Evolutionary conservation across 2,329 filamentous ascomycete genomes (phyloP).

Genomic region (Trichoderma arundinaceum): DNA sequence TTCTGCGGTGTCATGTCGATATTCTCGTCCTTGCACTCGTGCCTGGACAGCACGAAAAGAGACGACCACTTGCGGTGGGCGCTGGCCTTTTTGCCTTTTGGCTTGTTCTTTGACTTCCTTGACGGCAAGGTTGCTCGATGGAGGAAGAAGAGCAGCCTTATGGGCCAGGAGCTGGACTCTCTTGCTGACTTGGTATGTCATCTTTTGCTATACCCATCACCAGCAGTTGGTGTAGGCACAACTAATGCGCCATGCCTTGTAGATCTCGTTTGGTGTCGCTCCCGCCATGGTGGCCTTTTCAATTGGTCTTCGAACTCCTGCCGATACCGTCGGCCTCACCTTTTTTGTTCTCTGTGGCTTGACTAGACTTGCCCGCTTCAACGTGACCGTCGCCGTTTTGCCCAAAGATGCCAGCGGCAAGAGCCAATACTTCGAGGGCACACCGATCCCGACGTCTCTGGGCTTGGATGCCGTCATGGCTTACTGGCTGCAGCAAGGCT

Average conservation of each 20-base stretch:
- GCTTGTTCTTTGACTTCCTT: constrained; percentile 97
- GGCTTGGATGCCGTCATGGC: constrained; percentile 83
- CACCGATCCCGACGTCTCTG: constrained; percentile 90
- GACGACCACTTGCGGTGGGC: constrained; percentile 78
- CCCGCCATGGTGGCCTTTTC: constrained; percentile 88
- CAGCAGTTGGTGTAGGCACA: not conserved
- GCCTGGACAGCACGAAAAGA: constrained; percentile 71
- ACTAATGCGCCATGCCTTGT: constrained; percentile 26
- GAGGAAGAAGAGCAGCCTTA: constrained; percentile 95
- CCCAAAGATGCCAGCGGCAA: constrained; percentile 94
- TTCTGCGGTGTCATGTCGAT: constrained; percentile 94
- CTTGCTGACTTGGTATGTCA: constrained; percentile 83
- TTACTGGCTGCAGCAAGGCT: constrained; percentile 83
- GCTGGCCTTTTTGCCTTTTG: constrained; percentile 86
- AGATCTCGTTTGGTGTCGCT: constrained; percentile 96
- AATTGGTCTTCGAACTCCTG: constrained; percentile 80
- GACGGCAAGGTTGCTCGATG: constrained; percentile 96
- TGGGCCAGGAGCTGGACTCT: constrained; percentile 97
- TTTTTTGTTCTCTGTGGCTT: constrained; percentile 96
- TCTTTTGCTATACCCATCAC: not conserved
- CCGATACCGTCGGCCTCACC: constrained; percentile 79
- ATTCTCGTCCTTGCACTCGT: constrained; percentile 93
- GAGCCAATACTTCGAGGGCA: constrained; percentile 94
- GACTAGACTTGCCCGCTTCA: constrained; percentile 93
- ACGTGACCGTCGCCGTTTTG: constrained; percentile 87